Evolutionary conservation across 208 protist genomes (phyloP).

Genomic region (Lotmaria passim): DNA sequence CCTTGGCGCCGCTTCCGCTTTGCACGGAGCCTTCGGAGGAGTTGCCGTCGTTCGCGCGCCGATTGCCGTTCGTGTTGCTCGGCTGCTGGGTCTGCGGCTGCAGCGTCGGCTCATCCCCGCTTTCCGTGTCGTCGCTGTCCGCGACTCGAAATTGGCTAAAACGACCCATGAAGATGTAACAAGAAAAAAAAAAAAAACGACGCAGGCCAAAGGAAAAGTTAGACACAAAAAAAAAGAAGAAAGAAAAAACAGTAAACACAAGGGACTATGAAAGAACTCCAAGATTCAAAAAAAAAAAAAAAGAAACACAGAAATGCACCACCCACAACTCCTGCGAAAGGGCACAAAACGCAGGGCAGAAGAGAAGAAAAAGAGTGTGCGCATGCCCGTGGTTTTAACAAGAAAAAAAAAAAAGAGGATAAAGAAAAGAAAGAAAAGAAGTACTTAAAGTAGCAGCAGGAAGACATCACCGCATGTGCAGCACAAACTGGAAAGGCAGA

Average conservation of each 20-base stretch:
- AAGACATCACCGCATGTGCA: too few species aligned
- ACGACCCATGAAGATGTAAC: slow-evolving; percentile 27
- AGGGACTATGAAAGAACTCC: background rate
- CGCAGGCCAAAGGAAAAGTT: background rate
- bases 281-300: too few species aligned
- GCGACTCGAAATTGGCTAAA: slow-evolving; percentile 59
- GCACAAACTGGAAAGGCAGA: too few species aligned
- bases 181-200: slow-evolving; percentile 12
- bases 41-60: background rate
- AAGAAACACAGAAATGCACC: too few species aligned
- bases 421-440: too few species aligned
- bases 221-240: slow-evolving; percentile 13
- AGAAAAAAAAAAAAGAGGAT: too few species aligned
- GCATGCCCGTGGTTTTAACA: too few species aligned
- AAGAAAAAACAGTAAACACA: background rate
- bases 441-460: too few species aligned
- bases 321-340: too few species aligned
- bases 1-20: slow-evolving; percentile 4
- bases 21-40: slow-evolving; percentile 6
- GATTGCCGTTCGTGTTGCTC: background rate
- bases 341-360: too few species aligned
- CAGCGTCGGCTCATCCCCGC: slow-evolving; percentile 29
- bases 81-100: slow-evolving; percentile 4
- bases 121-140: slow-evolving; percentile 68
- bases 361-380: too few species aligned